phyloP scores from a whole-genome alignment of 1,284 basidiomycete species.

The Neotropicomus parvogracilis region DNA sequence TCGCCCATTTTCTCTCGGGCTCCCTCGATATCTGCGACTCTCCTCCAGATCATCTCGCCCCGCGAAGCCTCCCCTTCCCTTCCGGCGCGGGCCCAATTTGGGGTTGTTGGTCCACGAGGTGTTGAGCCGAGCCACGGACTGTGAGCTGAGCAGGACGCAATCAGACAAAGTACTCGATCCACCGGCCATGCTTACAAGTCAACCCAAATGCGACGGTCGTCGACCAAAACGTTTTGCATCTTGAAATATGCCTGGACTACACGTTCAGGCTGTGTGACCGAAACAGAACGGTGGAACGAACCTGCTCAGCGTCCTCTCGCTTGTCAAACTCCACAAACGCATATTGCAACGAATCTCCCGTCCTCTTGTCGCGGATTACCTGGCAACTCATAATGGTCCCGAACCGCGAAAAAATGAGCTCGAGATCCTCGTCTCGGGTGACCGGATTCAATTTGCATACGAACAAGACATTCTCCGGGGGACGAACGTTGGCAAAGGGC shows the following conservation, averaged over 20 bases:
- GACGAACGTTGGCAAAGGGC: slow-evolving; percentile 95
- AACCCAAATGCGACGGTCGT: slow-evolving; percentile 98
- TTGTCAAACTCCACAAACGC: slow-evolving; percentile 99
- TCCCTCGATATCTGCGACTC: slow-evolving; percentile 61
- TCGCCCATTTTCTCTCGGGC: slow-evolving; percentile 31
- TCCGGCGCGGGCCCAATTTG: slow-evolving; percentile 46
- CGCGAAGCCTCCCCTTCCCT: slow-evolving; percentile 49
- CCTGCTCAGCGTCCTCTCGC: slow-evolving; percentile 88
- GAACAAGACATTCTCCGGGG: slow-evolving; percentile 97
- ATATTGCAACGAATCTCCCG: slow-evolving; percentile 95
- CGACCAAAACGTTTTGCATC: slow-evolving; percentile 99
- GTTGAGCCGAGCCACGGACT: slow-evolving; percentile 82
- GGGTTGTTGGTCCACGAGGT: slow-evolving; percentile 72
- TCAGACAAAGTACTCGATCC: slow-evolving; percentile 14
- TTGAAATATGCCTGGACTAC: slow-evolving; percentile 87
- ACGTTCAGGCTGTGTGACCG: slow-evolving; percentile 6
- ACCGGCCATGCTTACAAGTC: slow-evolving; percentile 63
- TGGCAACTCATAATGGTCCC: slow-evolving; percentile 96
- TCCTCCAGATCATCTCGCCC: slow-evolving; percentile 71
- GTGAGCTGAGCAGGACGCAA: slow-evolving; percentile 53
- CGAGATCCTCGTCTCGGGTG: slow-evolving; percentile 92
- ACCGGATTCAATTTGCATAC: slow-evolving; percentile 98
- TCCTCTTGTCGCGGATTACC: slow-evolving; percentile 93
- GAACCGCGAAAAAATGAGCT: slow-evolving; percentile 96
- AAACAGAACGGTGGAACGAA: slow-evolving; percentile 27